Percentiles rank a stretch among this genome's conserved stretches.
Evolutionary conservation across 306 rosid species (phyloP).

Genomic region (Canavalia gladiata): DNA sequence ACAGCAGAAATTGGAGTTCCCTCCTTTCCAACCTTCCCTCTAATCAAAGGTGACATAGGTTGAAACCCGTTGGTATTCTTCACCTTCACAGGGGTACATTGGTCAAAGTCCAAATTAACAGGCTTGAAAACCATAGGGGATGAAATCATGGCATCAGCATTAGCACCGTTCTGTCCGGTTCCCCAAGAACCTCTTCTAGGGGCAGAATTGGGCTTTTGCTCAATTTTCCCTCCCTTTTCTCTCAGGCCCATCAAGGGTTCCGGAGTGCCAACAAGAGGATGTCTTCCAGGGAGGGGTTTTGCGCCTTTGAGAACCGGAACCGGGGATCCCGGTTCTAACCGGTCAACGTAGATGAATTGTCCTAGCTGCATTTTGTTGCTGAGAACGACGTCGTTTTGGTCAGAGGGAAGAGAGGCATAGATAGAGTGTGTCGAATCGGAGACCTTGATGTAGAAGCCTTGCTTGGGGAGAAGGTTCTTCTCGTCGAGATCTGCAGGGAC

Average conservation of each 20-base stretch:
- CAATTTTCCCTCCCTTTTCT: constrained; percentile 58
- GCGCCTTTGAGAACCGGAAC: constrained; percentile 79
- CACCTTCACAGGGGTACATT: constrained; percentile 76
- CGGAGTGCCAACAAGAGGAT: constrained; percentile 86
- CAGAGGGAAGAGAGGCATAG: constrained; percentile 81
- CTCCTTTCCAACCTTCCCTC: constrained; percentile 63
- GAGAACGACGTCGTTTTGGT: constrained; percentile 81
- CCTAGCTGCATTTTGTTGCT: constrained; percentile 94
- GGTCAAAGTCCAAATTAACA: constrained; percentile 79
- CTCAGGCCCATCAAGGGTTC: constrained; percentile 84
- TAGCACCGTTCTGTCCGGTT: constrained; percentile 49
- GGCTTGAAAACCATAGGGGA: constrained; percentile 78
- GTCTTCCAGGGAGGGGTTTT: constrained; percentile 88
- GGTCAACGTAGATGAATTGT: constrained; percentile 84
- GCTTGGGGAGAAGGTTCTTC: constrained; percentile 76
- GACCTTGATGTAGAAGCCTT: constrained; percentile 86
- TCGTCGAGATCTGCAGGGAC: constrained; percentile 94
- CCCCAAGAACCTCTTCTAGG: constrained; percentile 94
- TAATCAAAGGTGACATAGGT: constrained; percentile 66
- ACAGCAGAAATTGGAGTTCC: constrained; percentile 52
- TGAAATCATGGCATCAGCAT: constrained; percentile 42
- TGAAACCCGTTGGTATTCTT: not conserved
- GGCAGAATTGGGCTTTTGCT: constrained; percentile 50
- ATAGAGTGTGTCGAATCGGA: constrained; percentile 91
- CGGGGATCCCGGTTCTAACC: constrained; percentile 86